Conservation (phyloP, 2,329 filamentous ascomycete genomes). For the Penicillium sp. region DNA sequence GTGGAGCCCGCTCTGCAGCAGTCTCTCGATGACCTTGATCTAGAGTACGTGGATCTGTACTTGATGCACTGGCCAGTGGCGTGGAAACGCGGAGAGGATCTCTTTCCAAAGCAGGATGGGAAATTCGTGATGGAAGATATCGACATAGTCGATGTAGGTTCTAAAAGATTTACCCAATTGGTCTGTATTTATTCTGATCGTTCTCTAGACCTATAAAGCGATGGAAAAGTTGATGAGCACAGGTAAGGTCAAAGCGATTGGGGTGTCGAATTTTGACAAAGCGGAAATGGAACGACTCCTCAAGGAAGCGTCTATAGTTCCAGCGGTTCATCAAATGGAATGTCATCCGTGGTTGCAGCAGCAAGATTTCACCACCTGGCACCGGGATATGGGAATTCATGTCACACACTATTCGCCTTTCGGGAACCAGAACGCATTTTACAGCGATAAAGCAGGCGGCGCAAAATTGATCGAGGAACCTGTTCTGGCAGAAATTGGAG, state of each 20-base stretch:
- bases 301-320: constrained; percentile 48
- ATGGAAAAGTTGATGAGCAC: constrained; percentile 49
- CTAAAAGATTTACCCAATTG: too few species aligned
- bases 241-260: constrained; percentile 55
- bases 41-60: constrained; percentile 72
- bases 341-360: constrained; percentile 60
- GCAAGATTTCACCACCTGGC: constrained; percentile 52
- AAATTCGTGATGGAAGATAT: constrained; percentile 48
- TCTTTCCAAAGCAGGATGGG: constrained; percentile 53
- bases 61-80: constrained; percentile 70
- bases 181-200: too few species aligned
- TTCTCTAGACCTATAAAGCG: constrained; percentile 53
- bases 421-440: constrained; percentile 59
- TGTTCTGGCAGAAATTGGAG: constrained; percentile 53
- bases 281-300: constrained; percentile 54
- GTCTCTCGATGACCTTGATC: constrained; percentile 64
- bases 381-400: constrained; percentile 56
- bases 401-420: constrained; percentile 61
- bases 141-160: constrained; percentile 54
- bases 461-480: constrained; percentile 58
- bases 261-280: constrained; percentile 57
- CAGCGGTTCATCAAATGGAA: constrained; percentile 58
- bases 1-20: constrained; percentile 65
- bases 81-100: constrained; percentile 54
- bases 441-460: constrained; percentile 48